Conservation (phyloP, 352 stramenopile genomes). For the Pythium aphanidermatum region DNA sequence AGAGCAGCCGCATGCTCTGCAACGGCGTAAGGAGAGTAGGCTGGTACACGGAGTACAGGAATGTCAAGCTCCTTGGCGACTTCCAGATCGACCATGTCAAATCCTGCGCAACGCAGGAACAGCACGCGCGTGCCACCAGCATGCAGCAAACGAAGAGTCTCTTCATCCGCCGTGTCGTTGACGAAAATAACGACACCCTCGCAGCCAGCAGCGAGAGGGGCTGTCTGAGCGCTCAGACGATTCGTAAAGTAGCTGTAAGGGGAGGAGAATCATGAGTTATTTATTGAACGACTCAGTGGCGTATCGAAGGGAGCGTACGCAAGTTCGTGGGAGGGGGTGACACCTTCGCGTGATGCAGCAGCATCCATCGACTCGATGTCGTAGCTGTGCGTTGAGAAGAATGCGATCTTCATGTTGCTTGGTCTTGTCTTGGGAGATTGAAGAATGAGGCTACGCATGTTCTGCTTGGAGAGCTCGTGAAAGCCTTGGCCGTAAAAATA, state of each 20-base stretch:
- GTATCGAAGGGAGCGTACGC: conserved; percentile 24
- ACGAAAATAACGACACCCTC: conserved; percentile 81
- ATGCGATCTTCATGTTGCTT: conserved; percentile 66
- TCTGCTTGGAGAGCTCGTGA: too few species aligned
- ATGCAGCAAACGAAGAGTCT: conserved; percentile 46
- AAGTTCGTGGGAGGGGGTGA: conserved; percentile 44
- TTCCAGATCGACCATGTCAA: conserved; percentile 70
- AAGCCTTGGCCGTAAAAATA: too few species aligned
- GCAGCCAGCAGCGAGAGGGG: conserved; percentile 42
- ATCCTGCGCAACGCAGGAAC: conserved; percentile 77
- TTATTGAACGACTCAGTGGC: too few species aligned
- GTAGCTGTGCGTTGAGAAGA: conserved; percentile 74
- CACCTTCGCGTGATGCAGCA: conserved; percentile 30
- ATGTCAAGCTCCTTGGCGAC: conserved; percentile 53
- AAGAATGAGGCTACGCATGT: too few species aligned
- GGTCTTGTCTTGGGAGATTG: conserved; percentile 19
- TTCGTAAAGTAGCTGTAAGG: conserved; percentile 42
- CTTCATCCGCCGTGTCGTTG: conserved; percentile 71
- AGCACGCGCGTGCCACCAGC: conserved; percentile 48
- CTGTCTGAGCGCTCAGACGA: conserved; percentile 42
- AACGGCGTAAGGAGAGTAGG: conserved; percentile 78
- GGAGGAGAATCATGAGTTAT: neutral
- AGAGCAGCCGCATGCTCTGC: conserved; percentile 70
- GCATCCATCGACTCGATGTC: conserved; percentile 55
- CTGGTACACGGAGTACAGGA: conserved; percentile 53